Evolutionary conservation across 192 early-diverging fungal species (phyloP), one percentile per base, ranked within the genome.

Genomic region (Coemansia sp.): DNA sequence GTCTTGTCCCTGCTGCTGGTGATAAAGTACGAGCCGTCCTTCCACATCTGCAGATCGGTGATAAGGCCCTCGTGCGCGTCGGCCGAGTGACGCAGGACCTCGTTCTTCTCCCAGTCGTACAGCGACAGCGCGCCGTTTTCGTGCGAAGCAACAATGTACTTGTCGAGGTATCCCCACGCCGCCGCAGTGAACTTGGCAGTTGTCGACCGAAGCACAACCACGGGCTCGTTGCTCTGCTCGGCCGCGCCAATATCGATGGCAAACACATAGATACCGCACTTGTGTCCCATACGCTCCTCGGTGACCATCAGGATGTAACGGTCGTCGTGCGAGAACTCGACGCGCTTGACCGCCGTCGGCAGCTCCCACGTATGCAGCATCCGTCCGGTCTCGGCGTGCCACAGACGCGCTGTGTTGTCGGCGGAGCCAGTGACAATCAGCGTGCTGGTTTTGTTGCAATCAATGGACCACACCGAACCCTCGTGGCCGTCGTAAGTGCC

Each of bases 1-100:
- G 87, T 87, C 83, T 91, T 90, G 83, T 99, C 97, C 85, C 95
- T 96, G 65, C 93, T 95, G 28, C 93, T 83, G 28, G 95, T 95
- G 68, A 98, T 96, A 68, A 98, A 96, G 85, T 93, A 94, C 30
- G 89, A 88, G 60, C 89, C 86, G 79, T 96, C 93, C 34, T 83
- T 70, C 42, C 86, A 87, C 83, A 95, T 93, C 79, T 99, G 97
- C 58, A 99, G 75, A 75, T 99, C 97, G 18, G 92, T 90, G 65
- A 99, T 86, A 11, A 81, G 65, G 18, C 59, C 83, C 1, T 82
- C 81, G 69, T 99, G 97, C 10, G 85, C 79, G 11, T 14, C 25
- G 39, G 39, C 1, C 23, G 73, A 75, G 46, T 86, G 85, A 49
- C 82, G 75, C 30, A 83, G 75, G 47, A 81, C 72, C 36, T 88